Conservation (phyloP, 1,284 basidiomycete genomes). For the Testicularia cyperi region DNA sequence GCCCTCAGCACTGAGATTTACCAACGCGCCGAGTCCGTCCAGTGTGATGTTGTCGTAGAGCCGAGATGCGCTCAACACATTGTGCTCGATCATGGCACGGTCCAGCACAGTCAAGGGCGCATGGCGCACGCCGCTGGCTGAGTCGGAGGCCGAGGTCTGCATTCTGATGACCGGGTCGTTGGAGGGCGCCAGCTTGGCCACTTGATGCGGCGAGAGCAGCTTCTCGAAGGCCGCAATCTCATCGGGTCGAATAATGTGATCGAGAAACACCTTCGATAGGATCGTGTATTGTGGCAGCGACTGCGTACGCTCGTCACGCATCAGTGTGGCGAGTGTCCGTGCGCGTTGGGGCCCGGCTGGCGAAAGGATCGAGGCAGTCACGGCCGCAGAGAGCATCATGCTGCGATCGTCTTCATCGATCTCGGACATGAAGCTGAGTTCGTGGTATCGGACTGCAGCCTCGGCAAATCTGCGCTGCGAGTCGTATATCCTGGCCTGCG, state of each 20-base stretch:
- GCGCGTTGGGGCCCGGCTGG: slow-evolving; percentile 94
- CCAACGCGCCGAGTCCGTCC: slow-evolving; percentile 39
- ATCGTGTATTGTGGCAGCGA: slow-evolving; percentile 82
- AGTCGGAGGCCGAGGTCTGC: neutral
- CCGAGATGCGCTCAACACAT: slow-evolving; percentile 88
- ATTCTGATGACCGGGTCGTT: slow-evolving; percentile 1
- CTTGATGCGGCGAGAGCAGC: slow-evolving; percentile 85
- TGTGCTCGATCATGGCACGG: slow-evolving; percentile 96
- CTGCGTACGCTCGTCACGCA: slow-evolving; percentile 84
- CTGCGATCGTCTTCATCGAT: slow-evolving; percentile 41
- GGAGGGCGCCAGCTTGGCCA: slow-evolving; percentile 73
- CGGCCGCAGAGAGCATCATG: slow-evolving; percentile 69
- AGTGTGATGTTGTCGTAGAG: slow-evolving; percentile 50
- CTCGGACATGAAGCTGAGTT: slow-evolving; percentile 65
- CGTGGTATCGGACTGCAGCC: slow-evolving; percentile 91
- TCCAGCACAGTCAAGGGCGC: slow-evolving; percentile 90
- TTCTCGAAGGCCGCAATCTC: slow-evolving; percentile 88
- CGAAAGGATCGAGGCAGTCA: slow-evolving; percentile 93
- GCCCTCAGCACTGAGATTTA: slow-evolving; percentile 64
- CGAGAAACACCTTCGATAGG: slow-evolving; percentile 93
- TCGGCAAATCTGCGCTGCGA: slow-evolving; percentile 88
- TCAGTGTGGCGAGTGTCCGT: slow-evolving; percentile 83
- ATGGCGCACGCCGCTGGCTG: slow-evolving; percentile 63
- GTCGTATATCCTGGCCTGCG: slow-evolving; percentile 82
- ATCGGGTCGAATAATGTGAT: slow-evolving; percentile 84